phyloP scores from a whole-genome alignment of 495 filamentous ascomycete species.

The Platismatia glauca region DNA sequence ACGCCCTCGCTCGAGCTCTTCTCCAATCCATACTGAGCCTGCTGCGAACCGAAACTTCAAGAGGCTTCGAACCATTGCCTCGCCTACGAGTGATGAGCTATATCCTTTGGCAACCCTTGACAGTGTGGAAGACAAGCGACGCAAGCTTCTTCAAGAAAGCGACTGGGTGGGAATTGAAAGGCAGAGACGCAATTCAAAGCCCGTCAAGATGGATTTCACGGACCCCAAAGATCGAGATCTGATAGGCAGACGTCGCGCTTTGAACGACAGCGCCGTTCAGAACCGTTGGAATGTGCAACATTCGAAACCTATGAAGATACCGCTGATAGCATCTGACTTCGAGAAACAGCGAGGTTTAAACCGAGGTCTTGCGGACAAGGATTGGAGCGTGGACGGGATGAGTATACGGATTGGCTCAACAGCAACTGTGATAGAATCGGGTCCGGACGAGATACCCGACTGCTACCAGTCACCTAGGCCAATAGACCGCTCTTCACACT shows the following conservation, averaged over 20 bases:
- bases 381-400: not conserved
- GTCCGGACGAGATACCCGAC: constrained; percentile 12
- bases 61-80: no score
- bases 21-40: not conserved
- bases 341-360: not conserved
- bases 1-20: not conserved
- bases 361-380: not conserved
- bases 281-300: not conserved
- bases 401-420: constrained; percentile 12
- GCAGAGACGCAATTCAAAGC: constrained; percentile 9
- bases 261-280: constrained; percentile 1
- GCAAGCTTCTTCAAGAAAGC: constrained; percentile 14
- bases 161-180: constrained; percentile 22
- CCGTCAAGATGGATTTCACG: constrained; percentile 20
- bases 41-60: not conserved
- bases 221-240: constrained; percentile 18
- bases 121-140: constrained; percentile 19
- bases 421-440: not conserved
- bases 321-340: not conserved
- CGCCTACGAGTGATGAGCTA: not conserved
- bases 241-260: constrained; percentile 22
- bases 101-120: not conserved
- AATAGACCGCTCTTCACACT: not conserved
- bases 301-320: not conserved
- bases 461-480: not conserved